Percentiles rank a stretch among this genome's conserved stretches.
Evolutionary conservation across 2,329 filamentous ascomycete genomes (phyloP).

Genomic region (Purpureocillium lavendulum): DNA sequence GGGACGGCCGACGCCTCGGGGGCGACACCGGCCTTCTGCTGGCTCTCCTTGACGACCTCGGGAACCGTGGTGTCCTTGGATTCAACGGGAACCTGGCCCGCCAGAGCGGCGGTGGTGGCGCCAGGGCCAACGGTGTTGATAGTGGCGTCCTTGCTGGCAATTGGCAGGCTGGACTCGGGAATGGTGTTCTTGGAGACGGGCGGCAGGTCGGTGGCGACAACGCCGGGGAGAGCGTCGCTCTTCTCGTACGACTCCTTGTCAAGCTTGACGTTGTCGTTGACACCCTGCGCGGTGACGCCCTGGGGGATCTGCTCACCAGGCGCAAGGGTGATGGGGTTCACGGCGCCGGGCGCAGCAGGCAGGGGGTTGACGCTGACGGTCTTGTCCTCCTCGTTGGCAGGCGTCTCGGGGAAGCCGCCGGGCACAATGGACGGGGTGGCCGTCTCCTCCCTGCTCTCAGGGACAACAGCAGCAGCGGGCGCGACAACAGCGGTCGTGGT

Average conservation of each 20-base stretch:
- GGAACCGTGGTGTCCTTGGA: slow-evolving; percentile 37
- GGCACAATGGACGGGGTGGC: slow-evolving; percentile 28
- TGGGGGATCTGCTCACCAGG: slow-evolving; percentile 78
- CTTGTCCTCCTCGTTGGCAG: slow-evolving; percentile 42
- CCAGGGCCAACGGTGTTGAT: slow-evolving; percentile 45
- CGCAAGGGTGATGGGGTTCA: slow-evolving; percentile 73
- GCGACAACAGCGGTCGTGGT: background rate
- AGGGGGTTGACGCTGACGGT: slow-evolving; percentile 52
- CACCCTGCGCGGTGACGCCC: slow-evolving; percentile 56
- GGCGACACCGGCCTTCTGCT: slow-evolving; percentile 52
- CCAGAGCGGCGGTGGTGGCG: slow-evolving; percentile 61
- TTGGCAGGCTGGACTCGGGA: slow-evolving; percentile 74
- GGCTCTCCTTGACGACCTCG: slow-evolving; percentile 59
- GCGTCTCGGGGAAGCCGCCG: slow-evolving; percentile 57
- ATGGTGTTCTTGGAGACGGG: slow-evolving; percentile 57
- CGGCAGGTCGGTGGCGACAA: slow-evolving; percentile 37
- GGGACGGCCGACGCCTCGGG: slow-evolving; percentile 62
- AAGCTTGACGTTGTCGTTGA: slow-evolving; percentile 63
- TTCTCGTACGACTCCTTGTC: slow-evolving; percentile 85
- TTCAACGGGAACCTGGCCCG: slow-evolving; percentile 59
- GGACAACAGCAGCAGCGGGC: slow-evolving; percentile 1
- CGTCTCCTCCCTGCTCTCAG: slow-evolving; percentile 9
- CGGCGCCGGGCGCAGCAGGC: slow-evolving; percentile 51
- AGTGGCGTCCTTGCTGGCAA: slow-evolving; percentile 35
- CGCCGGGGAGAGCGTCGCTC: slow-evolving; percentile 54